Percentiles rank a stretch among this genome's conserved stretches.
These are phyloP conservation scores for Nannochloris sp. DNA, from an alignment of 139 green algal genomes.

Conservation along the genomic window DNA sequence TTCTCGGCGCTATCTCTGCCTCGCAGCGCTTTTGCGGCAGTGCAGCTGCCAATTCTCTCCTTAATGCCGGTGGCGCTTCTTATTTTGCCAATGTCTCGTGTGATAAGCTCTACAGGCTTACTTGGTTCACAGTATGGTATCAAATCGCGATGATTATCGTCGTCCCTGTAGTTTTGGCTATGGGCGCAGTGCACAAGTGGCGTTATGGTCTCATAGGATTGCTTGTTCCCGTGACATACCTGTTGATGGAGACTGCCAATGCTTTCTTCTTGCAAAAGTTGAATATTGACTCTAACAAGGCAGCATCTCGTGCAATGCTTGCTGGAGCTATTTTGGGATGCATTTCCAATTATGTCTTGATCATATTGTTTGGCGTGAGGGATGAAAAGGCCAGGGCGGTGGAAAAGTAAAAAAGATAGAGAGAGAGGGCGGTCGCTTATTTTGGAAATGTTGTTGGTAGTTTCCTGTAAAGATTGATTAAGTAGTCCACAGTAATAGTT, in stretches of 20 bases:
- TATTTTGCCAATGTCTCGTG: constrained; percentile 7
- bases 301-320: neutral
- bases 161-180: constrained; percentile 6
- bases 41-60: neutral
- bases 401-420: too few relatives aligned
- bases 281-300: neutral
- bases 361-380: constrained; percentile 20
- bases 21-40: neutral
- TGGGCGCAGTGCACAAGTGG: constrained; percentile 20
- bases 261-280: constrained; percentile 4
- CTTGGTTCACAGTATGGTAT: constrained; percentile 11
- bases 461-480: too few relatives aligned
- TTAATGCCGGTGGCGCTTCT: neutral
- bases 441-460: too few relatives aligned
- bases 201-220: constrained; percentile 21
- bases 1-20: constrained; percentile 1
- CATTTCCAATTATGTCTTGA: constrained; percentile 1
- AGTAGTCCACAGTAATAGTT: too few relatives aligned
- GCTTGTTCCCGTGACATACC: constrained; percentile 7
- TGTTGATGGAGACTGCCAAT: constrained; percentile 14
- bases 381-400: too few relatives aligned
- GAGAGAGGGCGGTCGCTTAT: too few relatives aligned
- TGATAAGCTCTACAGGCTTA: constrained; percentile 10
- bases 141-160: constrained; percentile 11
- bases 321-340: constrained; percentile 9